Base-by-base conservation (phyloP, 257 asterid species). In the Jaltomata sinuosa region DNA sequence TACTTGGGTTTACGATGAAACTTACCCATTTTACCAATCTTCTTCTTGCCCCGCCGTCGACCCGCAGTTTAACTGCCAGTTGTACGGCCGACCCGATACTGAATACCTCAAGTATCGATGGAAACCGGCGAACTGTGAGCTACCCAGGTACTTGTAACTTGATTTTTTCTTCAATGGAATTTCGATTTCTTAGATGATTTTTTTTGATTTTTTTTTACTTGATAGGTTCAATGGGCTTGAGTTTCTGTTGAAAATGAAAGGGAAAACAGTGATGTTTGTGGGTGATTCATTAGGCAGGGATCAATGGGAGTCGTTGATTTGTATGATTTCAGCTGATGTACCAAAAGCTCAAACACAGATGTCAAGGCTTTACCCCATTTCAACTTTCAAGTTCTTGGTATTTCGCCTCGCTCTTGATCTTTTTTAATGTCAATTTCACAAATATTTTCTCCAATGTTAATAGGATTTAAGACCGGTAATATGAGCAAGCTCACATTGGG, bases 271-370 rank as follows among this genome's bases (percentile, higher is more conserved):
- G 87, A 95, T 97, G 99, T 97, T 97, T 85, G 99, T 97, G 68
- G 99, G 99, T 1, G 99, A 97, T 65, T 97, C 99, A 16, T 78
- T 97, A 84, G 98, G 98, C 12, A 87, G 94, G 74, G 95, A 97
- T 85, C 99, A 97, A 85, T 97, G 98, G 98, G 90, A 97, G 86
- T 95, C 98, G 21, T 86, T 97, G 85, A 76, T 94, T 62, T 97
- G 99, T 86, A 86, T 97, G 98, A 89, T 95, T 50, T 87, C 94
- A 55, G 91, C 97, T 38, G 95, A 81, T 14, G 92, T 85, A n/a
- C 91, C 94, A 25, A 86, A 88, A 11, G 90, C 98, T 36, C 97
- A 92, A 29, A 93, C 98, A 2, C 95, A 91, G 83, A 62, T 88
- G 76, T 45, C 16, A 68, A 83, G 92, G 82, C 93, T 94, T 67